Evolutionary conservation across 148 eudicot species (phyloP), one percentile per base, ranked within the genome.

Genomic region (Camellia japonica): DNA sequence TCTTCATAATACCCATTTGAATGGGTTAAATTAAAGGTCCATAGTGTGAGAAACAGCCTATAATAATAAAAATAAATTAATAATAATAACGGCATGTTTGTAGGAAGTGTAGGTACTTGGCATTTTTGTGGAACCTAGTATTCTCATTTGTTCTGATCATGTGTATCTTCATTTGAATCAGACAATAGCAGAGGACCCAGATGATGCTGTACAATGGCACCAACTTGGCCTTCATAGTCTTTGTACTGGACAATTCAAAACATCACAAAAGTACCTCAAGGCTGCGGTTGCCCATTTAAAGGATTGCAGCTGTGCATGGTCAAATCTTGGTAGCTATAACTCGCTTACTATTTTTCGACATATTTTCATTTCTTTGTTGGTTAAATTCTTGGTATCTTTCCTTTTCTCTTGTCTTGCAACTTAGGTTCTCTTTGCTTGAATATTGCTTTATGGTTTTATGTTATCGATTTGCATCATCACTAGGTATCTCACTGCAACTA

Each of bases 181-280:
- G 99, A 93, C 93, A 80, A 85, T 94, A 77, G 91, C 92, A 69
- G 98, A 94, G 85, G 95, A 97, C 55, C 99, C 98, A 16, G 93
- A 90, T 82, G 94, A 97, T 88, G 89, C 90, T 73, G 85, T 97
- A 73, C 97, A 94, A 75, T 97, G 98, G 99, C 93, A 94, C 85
- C 99, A 97, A 87, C 86, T 94, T 71, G 99, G 99, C 68, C 92
- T 94, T 81, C 98, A 97, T 85, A 89, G 91, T 80, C 95, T 97
- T 54, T 90, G 91, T 83, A 89, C 92, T 75, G 97, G 86, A 82
- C 92, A 94, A 72, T 93, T 92, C 79, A 87, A 86, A 80, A 82
- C 85, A 73, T 90, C 99, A 10, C 97, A 97, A 66, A 92, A 86
- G 80, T 97, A 90, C 82, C 87, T 97, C 80, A 97, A 92, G 89